Conservation (phyloP, 345 rosid species). For the Limnanthes douglasii region DNA sequence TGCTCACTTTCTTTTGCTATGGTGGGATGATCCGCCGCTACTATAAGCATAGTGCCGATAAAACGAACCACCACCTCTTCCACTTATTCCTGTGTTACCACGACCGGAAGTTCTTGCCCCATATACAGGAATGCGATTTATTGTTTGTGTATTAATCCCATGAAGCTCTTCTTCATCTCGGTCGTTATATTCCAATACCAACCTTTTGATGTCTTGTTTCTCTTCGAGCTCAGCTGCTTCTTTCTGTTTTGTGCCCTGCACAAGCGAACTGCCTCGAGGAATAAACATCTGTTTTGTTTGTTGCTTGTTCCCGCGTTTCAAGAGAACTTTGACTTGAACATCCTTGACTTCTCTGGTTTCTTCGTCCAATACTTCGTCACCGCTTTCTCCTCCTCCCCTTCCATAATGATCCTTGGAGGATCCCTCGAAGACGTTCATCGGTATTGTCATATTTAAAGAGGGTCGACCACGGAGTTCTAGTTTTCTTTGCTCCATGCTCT, state of each 20-base stretch:
- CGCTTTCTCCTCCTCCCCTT: constrained; percentile 53
- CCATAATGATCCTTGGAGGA: constrained; percentile 75
- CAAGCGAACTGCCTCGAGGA: constrained; percentile 73
- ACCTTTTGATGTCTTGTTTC: constrained; percentile 95
- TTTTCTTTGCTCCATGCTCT: constrained; percentile 96
- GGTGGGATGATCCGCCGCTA: constrained; percentile 61
- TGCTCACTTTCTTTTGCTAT: constrained; percentile 52
- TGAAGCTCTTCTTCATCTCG: constrained; percentile 88
- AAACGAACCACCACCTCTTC: constrained; percentile 51
- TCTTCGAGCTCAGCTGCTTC: constrained; percentile 96
- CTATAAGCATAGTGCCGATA: constrained; percentile 49
- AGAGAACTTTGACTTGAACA: constrained; percentile 90
- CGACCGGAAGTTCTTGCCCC: constrained; percentile 34
- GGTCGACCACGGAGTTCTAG: constrained; percentile 84
- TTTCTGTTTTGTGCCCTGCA: constrained; percentile 95
- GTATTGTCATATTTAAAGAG: constrained; percentile 73
- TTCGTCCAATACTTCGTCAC: constrained; percentile 66
- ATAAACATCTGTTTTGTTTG: constrained; percentile 88
- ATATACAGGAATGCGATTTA: constrained; percentile 61
- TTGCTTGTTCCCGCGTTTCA: constrained; percentile 95
- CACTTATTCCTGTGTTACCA: constrained; percentile 33
- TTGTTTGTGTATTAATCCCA: constrained; percentile 53
- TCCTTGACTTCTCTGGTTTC: constrained; percentile 61
- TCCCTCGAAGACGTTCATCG: constrained; percentile 90
- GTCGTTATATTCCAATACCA: constrained; percentile 87